Conservation (phyloP, 352 stramenopile genomes). For the Phytophthora uliginosa region DNA sequence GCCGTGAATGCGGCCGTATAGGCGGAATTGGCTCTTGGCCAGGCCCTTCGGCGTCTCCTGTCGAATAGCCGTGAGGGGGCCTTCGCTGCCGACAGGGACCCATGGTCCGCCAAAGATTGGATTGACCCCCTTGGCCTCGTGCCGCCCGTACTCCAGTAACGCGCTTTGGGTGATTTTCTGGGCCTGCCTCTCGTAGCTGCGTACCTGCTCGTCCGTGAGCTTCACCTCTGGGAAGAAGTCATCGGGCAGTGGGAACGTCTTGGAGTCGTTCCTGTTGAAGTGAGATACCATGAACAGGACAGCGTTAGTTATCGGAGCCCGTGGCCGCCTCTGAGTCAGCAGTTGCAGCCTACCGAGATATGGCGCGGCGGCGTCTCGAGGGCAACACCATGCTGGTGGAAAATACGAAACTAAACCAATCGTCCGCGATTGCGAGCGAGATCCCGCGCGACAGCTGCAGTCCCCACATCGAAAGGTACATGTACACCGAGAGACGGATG, state of each 20-base stretch:
- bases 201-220: conserved; percentile 40
- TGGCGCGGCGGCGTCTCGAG: conserved; percentile 26
- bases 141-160: conserved; percentile 43
- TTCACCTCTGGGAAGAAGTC: conserved; percentile 50
- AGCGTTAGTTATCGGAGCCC: conserved; percentile 36
- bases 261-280: conserved; percentile 38
- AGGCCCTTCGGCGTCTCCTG: conserved; percentile 33
- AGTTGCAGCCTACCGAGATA: conserved; percentile 38
- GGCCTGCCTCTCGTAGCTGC: conserved; percentile 42
- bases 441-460: conserved; percentile 40
- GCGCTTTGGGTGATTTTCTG: conserved; percentile 40
- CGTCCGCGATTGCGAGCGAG: conserved; percentile 14
- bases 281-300: conserved; percentile 1
- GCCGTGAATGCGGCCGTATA: conserved; percentile 66
- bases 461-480: conserved; percentile 8
- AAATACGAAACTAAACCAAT: conserved; percentile 41
- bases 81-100: conserved; percentile 37
- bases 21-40: conserved; percentile 46
- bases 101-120: conserved; percentile 43
- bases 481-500: conserved; percentile 37
- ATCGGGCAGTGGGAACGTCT: conserved; percentile 50
- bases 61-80: conserved; percentile 44
- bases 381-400: conserved; percentile 22
- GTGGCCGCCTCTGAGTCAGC: conserved; percentile 8
- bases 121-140: conserved; percentile 43